Conservation (phyloP, 345 rosid genomes). For the Excoecaria cochinchinensis region DNA sequence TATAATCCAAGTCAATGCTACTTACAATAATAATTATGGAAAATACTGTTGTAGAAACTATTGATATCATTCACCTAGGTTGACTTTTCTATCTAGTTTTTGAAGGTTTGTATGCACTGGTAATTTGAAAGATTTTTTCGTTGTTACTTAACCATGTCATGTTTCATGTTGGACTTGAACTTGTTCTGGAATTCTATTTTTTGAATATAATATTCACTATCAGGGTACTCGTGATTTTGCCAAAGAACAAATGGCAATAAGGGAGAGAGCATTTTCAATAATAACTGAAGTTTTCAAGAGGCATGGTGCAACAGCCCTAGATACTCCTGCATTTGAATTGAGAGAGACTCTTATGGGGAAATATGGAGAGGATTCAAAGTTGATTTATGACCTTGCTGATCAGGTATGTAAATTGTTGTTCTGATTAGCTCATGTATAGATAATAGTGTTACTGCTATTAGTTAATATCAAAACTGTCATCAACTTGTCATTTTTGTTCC, state of each 20-base stretch:
- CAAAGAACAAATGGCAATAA: slow-evolving; percentile 75
- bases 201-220: slow-evolving; percentile 15
- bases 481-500: no score
- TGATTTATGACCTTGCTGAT: slow-evolving; percentile 91
- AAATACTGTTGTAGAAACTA: neutral
- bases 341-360: slow-evolving; percentile 92
- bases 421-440: neutral
- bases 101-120: neutral
- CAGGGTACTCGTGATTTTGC: slow-evolving; percentile 95
- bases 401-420: slow-evolving; percentile 53
- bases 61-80: neutral
- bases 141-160: neutral
- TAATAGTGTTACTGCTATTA: neutral
- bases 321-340: slow-evolving; percentile 95
- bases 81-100: neutral
- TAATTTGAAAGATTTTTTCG: neutral
- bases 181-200: neutral
- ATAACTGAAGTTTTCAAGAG: slow-evolving; percentile 77
- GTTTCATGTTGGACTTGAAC: slow-evolving; percentile 9
- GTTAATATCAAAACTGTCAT: neutral
- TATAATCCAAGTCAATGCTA: neutral
- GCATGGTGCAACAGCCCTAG: slow-evolving; percentile 88
- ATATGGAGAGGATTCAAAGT: slow-evolving; percentile 92
- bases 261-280: slow-evolving; percentile 77
- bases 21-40: neutral